These are phyloP conservation scores for Plenodomus biglobosus DNA, from an alignment of 2,329 filamentous ascomycete genomes.

Conservation along the genomic window DNA sequence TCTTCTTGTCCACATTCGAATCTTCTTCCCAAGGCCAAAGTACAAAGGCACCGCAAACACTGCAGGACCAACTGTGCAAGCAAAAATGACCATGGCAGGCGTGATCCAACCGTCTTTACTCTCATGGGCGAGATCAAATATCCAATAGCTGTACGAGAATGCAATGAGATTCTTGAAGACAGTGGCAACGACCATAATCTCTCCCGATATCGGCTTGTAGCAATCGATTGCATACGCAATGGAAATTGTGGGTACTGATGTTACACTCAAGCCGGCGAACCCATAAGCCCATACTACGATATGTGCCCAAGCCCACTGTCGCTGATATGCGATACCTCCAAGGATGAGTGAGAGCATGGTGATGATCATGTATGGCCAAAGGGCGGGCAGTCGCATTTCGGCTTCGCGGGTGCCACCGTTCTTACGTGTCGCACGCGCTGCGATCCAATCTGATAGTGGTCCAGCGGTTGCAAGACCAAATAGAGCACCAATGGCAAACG, in stretches of 20 bases:
- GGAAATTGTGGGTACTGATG: conserved; percentile 47
- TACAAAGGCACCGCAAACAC: conserved; percentile 47
- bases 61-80: conserved; percentile 45
- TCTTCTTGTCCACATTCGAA: conserved; percentile 44
- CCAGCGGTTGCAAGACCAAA: conserved; percentile 59
- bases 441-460: conserved; percentile 59
- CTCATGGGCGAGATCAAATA: conserved; percentile 42
- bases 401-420: conserved; percentile 60
- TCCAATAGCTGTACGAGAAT: conserved; percentile 49
- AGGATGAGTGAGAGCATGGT: conserved; percentile 53
- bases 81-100: conserved; percentile 50
- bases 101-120: conserved; percentile 45
- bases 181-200: conserved; percentile 51
- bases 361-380: conserved; percentile 53
- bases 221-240: conserved; percentile 52
- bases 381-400: conserved; percentile 57
- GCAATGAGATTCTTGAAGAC: conserved; percentile 51
- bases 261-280: conserved; percentile 46
- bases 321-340: conserved; percentile 53
- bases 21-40: conserved; percentile 46
- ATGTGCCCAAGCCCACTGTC: conserved; percentile 52
- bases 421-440: conserved; percentile 54
- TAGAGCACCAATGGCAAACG: conserved; percentile 52
- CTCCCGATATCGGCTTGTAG: conserved; percentile 51
- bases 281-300: conserved; percentile 55